Conservation (phyloP, 306 rosid species). For the Urtica urens region DNA sequence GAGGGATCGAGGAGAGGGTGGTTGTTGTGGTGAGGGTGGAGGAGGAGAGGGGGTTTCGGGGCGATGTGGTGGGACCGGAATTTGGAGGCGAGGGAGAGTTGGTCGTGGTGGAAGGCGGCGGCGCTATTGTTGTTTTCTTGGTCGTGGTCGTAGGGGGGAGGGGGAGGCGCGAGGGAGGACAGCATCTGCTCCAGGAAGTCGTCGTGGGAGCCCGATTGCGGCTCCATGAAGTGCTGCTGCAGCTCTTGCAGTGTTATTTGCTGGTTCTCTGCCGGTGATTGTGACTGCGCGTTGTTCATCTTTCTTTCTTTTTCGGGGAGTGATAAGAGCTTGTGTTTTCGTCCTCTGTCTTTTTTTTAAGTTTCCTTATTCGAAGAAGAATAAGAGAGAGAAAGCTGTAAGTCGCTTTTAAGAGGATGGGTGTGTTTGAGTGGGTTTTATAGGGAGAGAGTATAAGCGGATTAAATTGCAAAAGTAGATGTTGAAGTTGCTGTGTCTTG, state of each 20-base stretch:
- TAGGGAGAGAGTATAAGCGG: no score
- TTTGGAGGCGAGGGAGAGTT: conserved; percentile 46
- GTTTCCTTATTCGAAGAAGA: no score
- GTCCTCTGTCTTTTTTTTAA: no score
- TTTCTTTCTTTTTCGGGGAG: no score
- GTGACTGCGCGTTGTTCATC: no score
- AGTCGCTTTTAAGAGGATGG: no score
- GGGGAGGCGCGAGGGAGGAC: conserved; percentile 40
- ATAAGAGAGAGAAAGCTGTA: no score
- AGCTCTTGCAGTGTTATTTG: not conserved
- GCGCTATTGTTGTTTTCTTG: not conserved
- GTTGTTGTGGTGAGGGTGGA: conserved; percentile 39
- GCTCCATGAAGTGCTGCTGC: conserved; percentile 17
- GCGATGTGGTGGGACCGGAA: conserved; percentile 66
- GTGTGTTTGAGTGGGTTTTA: no score
- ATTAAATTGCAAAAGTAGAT: no score
- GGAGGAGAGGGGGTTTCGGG: conserved; percentile 13
- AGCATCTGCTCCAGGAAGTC: conserved; percentile 91
- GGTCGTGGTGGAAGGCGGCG: conserved; percentile 30
- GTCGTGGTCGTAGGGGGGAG: conserved; percentile 19
- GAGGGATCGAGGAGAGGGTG: conserved; percentile 51
- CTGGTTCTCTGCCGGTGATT: no score
- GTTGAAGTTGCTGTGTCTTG: no score
- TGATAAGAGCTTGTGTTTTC: no score
- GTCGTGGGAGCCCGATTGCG: conserved; percentile 48